Evolutionary conservation across 371 early-diverging fungal genomes (phyloP), one percentile per base, ranked within the genome.

Genomic region (Circinella umbellata): DNA sequence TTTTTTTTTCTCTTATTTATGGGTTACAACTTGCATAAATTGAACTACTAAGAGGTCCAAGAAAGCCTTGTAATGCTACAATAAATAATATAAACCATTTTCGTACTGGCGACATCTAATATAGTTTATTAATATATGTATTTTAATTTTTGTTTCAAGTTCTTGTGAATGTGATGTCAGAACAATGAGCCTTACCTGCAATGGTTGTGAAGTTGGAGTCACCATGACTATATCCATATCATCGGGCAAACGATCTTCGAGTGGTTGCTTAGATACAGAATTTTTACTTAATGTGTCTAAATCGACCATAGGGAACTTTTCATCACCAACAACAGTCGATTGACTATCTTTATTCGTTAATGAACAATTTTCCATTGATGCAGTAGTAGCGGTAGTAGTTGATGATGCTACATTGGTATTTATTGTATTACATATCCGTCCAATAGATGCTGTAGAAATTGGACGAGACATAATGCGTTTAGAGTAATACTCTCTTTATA

Each of bases 21-120:
- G 42, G 1, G 14, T 7, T 15, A 60, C 14, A 20, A 67, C 74
- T 54, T 78, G 75, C 84, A 72, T 84, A 84, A 35, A 84, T 84
- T 0, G 81, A 84, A 49, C 84, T 81, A 15, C 79, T 78, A 42
- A 84, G 68, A 38, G 84, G 84, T 3, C 84, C 84, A n/a, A 84
- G 73, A 64, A 84, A 84, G 0, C 84, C 84, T 73, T 81, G 81
- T 6, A 84, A 61, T 1, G 81, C 78, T 4, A 84, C 79, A 57
- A 84, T 80, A 17, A 72, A 71, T 18, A 84, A 55, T 47, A 78
- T 80, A 46, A 80, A 71, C 79, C 80, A 78, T 71, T 79, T 83
- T 54, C 76, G 72, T 57, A 65, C 37, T 37, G 68, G 17, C 6
- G 74, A 74, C 57, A 57, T 57, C 57, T 57, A 57, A 17, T n/a